Evolutionary conservation across 2,329 filamentous ascomycete genomes (phyloP), one percentile per base, ranked within the genome.

Genomic region (Colletotrichum costaricense): DNA sequence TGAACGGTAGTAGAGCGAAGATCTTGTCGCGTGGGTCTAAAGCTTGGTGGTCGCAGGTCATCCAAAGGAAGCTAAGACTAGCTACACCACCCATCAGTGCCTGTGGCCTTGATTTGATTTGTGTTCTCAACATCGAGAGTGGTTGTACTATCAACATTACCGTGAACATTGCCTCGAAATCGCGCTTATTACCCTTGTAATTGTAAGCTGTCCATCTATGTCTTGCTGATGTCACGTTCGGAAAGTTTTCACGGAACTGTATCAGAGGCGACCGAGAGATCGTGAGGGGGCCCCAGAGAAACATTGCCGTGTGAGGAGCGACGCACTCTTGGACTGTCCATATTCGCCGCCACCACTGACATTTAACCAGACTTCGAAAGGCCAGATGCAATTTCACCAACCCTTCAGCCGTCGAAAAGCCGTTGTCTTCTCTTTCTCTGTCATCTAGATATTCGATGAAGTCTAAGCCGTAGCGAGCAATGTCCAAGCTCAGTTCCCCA

Each of bases 1-100:
- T 7, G 16, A 56, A 56, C 0, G 54, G 54, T 5, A 19, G 0
- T 2, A 42, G 16, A 42, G 38, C 38, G 6, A 42, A 42, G 16
- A 42, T 42, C 16, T 42, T 42, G 38, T 42, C 38, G 16, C 22
- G 54, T 0, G 54, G 54, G 1, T 26, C 54, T 0, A 4, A 26
- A 28, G 54, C 54, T 19, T 2, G 54, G 2, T 1, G 52, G 9
- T 28, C 19, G 42, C 19, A 49, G 42, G 16, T 6, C n/a, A 4
- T 4, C 42, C 42, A 19, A 49, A 49, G 19, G 42, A 49, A 8
- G 1, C 19, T 9, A 2, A 8, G 0, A 8, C 16, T 11, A 8
- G 19, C 19, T n/a, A 0, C 16, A 49, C 19, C 42, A 4, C 0
- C 11, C 11, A 35, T 0, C 11, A 2, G 0, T n/a, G 16, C 2